These are phyloP conservation scores for Boechera stricta DNA, from an alignment of 345 rosid species.

Conservation along the genomic window DNA sequence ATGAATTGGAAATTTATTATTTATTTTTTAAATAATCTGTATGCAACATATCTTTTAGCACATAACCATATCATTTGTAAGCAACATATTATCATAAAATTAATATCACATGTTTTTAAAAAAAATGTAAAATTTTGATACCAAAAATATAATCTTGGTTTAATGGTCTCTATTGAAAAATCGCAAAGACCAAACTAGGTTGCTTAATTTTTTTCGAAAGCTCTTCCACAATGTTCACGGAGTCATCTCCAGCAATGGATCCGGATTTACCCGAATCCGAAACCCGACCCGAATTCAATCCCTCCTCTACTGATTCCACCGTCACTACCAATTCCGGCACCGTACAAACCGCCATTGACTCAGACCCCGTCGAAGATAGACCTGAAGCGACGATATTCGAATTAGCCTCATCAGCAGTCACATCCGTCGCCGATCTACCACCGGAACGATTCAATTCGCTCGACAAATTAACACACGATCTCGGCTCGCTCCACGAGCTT, in stretches of 20 bases:
- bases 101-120: too few species aligned
- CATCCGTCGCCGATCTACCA: conserved; percentile 51
- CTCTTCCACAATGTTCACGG: conserved; percentile 35
- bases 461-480: conserved; percentile 77
- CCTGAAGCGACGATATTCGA: conserved; percentile 20
- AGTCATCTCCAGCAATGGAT: conserved; percentile 36
- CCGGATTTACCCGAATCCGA: conserved; percentile 39
- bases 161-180: too few species aligned
- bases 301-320: conserved; percentile 32
- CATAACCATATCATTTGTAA: too few species aligned
- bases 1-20: too few species aligned
- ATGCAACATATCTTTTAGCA: too few species aligned
- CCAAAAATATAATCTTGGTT: too few species aligned
- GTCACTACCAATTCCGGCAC: neutral
- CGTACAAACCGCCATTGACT: neutral
- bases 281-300: conserved; percentile 31
- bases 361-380: conserved; percentile 22
- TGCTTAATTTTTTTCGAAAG: neutral
- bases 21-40: too few species aligned
- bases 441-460: conserved; percentile 59
- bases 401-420: conserved; percentile 5
- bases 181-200: neutral
- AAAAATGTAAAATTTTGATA: too few species aligned
- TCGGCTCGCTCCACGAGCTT: conserved; percentile 81
- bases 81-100: too few species aligned